A percentile compares a stretch with the other conserved stretches of the same genome.
phyloP scores from a whole-genome alignment of 2,329 filamentous ascomycete species.

The Ophiostoma sp. region DNA sequence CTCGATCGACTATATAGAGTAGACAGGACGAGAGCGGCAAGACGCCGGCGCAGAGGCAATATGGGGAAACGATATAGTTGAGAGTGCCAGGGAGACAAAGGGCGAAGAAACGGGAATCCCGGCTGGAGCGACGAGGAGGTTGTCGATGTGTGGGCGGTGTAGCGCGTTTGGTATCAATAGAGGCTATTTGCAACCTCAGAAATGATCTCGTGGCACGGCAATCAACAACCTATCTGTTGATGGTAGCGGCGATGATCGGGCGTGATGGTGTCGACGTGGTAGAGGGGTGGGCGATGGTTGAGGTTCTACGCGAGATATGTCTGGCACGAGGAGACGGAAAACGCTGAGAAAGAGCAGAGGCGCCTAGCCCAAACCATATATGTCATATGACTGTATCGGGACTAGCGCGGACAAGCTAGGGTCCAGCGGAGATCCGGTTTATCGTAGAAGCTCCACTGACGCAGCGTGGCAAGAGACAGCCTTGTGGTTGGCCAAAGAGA shows the following conservation, averaged over 20 bases:
- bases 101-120: background rate
- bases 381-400: conserved; percentile 18
- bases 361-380: conserved; percentile 1
- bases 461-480: conserved; percentile 23
- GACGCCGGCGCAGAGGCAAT: background rate
- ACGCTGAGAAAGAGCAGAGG: conserved; percentile 17
- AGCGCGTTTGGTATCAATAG: background rate
- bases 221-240: background rate
- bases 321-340: conserved; percentile 22
- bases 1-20: background rate
- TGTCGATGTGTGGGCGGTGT: conserved; percentile 6
- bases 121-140: background rate
- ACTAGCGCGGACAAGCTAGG: conserved; percentile 15
- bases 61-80: background rate
- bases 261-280: background rate
- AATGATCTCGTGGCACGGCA: background rate
- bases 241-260: background rate
- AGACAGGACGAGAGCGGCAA: background rate
- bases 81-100: background rate
- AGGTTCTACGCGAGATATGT: conserved; percentile 10
- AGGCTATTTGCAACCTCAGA: background rate
- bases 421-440: conserved; percentile 17
- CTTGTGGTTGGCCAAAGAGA: conserved; percentile 23
- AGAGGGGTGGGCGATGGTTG: background rate
- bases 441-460: conserved; percentile 19